phyloP scores from a whole-genome alignment of 768 basidiomycete genomes.

The Hirschioporus abietinus region DNA sequence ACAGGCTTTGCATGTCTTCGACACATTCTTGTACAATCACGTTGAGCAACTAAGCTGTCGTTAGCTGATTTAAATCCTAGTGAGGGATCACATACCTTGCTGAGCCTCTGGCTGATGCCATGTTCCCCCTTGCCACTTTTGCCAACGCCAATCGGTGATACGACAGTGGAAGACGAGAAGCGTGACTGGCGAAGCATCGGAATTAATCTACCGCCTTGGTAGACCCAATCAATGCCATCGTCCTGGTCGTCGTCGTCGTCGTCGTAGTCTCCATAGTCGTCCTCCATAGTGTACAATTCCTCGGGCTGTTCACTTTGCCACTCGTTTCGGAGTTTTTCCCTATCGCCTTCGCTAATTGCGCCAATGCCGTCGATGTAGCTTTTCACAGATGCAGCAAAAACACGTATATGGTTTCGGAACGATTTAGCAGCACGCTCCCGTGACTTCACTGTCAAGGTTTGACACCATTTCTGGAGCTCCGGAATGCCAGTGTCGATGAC shows the following conservation, averaged over 20 bases:
- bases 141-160: conserved; percentile 30
- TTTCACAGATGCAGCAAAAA: conserved; percentile 42
- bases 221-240: conserved; percentile 8
- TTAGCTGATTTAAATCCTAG: background rate
- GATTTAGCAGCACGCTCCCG: conserved; percentile 39
- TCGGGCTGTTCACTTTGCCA: conserved; percentile 26
- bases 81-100: conserved; percentile 26
- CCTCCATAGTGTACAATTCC: conserved; percentile 14
- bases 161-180: conserved; percentile 26
- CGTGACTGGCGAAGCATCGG: conserved; percentile 16
- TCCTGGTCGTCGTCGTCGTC: conserved; percentile 22
- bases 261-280: conserved; percentile 30
- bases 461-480: conserved; percentile 53
- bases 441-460: conserved; percentile 46
- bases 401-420: conserved; percentile 43
- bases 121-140: conserved; percentile 30
- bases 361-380: conserved; percentile 47
- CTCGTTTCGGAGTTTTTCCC: conserved; percentile 41
- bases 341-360: conserved; percentile 46
- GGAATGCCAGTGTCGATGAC: conserved; percentile 52
- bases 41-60: conserved; percentile 38
- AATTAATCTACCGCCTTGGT: conserved; percentile 4
- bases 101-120: conserved; percentile 43
- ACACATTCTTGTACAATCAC: conserved; percentile 41
- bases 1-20: conserved; percentile 38